Base-by-base conservation (phyloP, 2,329 filamentous ascomycete genomes). In the Dactylellina cionopaga region DNA sequence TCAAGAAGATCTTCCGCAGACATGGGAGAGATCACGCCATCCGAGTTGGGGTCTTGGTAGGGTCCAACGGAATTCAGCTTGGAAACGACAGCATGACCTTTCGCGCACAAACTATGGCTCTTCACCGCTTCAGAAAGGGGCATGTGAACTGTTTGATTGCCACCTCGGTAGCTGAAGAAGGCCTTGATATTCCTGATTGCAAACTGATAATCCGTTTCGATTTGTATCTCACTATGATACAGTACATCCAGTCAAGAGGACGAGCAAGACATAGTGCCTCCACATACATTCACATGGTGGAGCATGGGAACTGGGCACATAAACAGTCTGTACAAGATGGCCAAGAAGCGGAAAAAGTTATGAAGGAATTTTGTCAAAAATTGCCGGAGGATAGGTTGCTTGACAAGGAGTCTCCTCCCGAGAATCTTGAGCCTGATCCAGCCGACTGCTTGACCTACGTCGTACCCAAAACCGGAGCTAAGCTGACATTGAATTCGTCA, bases 181-280 rank as follows among this genome's bases (percentile, higher is more conserved):
- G 88, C 0, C 88, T 90, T 46, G 88, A 90, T 75, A 84, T 90
- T 4, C 86, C 87, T 0, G 85, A 84, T 4, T 87, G 88, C 80
- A 87, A 89, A 71, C 77, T 88, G 5, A 85, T 89, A 22, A 80
- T 87, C 85, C 63, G 93, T 1, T 99, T 97, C 77, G 92, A 98
- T 78, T 85, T 96, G 1, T 96, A 92, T 80, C 84, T 85, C 9
- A 97, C 94, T 0, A 88, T 96, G 80, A 98, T 98, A 56, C 91
- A 96, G 78, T 98, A 97, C 78, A 89, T 98, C 17, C 95, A 99
- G 79, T 97, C 93, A 11, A 87, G 92, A 74, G 95, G 95, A 0
- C 87, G 95, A 59, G 95, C 95, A 10, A 86, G 95, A 37, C 90
- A 92, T 77, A 80, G 82, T 0, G 85, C 89, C 60, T 98, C 95